phyloP scores from a whole-genome alignment of 352 stramenopile genomes.

The Thalassiosira exigua region DNA sequence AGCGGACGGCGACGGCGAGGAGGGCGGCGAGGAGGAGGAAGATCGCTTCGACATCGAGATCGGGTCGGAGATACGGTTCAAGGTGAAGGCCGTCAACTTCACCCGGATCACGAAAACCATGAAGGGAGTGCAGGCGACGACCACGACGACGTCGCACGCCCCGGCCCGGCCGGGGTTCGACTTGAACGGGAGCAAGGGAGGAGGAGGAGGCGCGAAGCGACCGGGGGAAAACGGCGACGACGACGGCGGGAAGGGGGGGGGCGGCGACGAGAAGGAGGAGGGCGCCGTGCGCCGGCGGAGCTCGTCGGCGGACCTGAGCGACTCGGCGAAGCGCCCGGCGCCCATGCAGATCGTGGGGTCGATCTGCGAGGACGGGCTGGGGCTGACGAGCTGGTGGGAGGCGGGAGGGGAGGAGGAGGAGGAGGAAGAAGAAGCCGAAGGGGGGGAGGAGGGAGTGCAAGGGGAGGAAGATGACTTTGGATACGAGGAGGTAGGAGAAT shows the following conservation, averaged over 20 bases:
- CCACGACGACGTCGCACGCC: conserved; percentile 64
- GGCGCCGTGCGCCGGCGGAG: conserved; percentile 64
- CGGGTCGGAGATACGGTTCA: conserved; percentile 81
- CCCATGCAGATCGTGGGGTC: conserved; percentile 83
- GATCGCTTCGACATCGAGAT: conserved; percentile 82
- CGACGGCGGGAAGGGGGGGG: conserved; percentile 1
- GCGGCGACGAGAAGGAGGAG: neutral
- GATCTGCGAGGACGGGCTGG: conserved; percentile 83
- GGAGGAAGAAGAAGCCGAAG: conserved; percentile 52
- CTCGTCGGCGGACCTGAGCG: conserved; percentile 70
- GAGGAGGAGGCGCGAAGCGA: neutral
- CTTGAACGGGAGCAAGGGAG: conserved; percentile 32
- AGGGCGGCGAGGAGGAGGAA: conserved; percentile 33
- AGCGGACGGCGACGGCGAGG: conserved; percentile 9
- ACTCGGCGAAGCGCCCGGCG: conserved; percentile 53
- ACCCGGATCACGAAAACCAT: conserved; percentile 81
- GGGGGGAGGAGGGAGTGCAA: conserved; percentile 17
- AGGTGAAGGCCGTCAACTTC: conserved; percentile 83
- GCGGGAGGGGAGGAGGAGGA: conserved; percentile 60
- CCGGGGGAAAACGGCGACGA: neutral
- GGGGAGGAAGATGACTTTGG: conserved; percentile 3
- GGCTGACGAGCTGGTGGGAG: conserved; percentile 80
- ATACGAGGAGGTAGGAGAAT: conserved; percentile 10
- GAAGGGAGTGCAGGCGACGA: conserved; percentile 80
- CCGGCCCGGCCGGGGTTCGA: conserved; percentile 14